These are phyloP conservation scores for Mucor racemosus DNA, from an alignment of 371 early-diverging fungal species.

Conservation along the genomic window DNA sequence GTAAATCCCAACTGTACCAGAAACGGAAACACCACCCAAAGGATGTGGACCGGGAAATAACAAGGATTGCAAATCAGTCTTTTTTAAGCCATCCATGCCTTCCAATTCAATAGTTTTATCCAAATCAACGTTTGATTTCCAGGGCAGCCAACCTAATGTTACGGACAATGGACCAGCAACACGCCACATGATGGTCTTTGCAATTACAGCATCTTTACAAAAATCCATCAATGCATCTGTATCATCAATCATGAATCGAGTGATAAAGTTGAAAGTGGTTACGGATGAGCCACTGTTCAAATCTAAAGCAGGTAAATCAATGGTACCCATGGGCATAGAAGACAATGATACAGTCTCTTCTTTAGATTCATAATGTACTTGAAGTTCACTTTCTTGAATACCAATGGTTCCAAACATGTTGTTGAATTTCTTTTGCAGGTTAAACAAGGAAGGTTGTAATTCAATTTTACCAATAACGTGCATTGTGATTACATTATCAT, in stretches of 20 bases:
- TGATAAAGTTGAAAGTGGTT: conserved; percentile 48
- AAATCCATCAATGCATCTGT: conserved; percentile 41
- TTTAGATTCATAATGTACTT: conserved; percentile 22
- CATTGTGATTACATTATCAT: conserved; percentile 38
- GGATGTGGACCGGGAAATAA: conserved; percentile 45
- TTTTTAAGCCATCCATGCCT: conserved; percentile 54
- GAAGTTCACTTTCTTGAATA: conserved; percentile 20
- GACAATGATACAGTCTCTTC: not conserved
- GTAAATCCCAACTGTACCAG: conserved; percentile 43
- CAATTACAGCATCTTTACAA: conserved; percentile 45
- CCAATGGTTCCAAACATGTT: conserved; percentile 37
- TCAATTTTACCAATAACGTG: conserved; percentile 46
- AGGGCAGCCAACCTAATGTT: conserved; percentile 41
- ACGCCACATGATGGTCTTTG: conserved; percentile 41
- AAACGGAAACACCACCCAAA: conserved; percentile 43
- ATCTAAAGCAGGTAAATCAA: conserved; percentile 39
- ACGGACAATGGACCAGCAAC: conserved; percentile 38
- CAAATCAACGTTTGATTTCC: conserved; percentile 21
- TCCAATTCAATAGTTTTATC: conserved; percentile 39
- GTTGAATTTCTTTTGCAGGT: conserved; percentile 26
- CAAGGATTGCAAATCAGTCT: conserved; percentile 39
- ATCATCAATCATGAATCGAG: conserved; percentile 42
- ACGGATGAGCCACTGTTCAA: conserved; percentile 19
- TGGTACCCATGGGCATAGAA: conserved; percentile 33
- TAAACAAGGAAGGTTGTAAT: conserved; percentile 29